Conservation (phyloP, 2,329 filamentous ascomycete genomes). For the Colletotrichum endophyticum region DNA sequence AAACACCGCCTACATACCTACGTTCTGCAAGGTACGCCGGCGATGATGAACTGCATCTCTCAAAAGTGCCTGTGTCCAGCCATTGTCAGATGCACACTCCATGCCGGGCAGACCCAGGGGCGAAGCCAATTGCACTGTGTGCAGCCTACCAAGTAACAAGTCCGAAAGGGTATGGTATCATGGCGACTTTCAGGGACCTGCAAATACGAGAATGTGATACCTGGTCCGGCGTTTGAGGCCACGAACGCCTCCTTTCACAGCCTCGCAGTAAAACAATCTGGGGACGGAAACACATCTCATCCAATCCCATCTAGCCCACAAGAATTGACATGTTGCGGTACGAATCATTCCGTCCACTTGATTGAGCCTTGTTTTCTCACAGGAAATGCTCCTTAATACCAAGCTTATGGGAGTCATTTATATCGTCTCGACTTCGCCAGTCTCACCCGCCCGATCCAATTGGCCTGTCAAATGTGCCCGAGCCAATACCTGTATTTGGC, state of each 20-base stretch:
- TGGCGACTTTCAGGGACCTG: not conserved
- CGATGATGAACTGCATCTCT: not conserved
- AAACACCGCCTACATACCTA: too few species aligned
- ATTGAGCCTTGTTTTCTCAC: not conserved
- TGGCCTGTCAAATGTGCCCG: not conserved
- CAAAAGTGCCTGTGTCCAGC: not conserved
- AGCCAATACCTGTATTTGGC: not conserved
- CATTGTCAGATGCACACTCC: not conserved
- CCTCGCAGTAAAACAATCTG: not conserved
- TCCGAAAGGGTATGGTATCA: not conserved
- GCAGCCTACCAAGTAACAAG: not conserved
- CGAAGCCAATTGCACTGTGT: not conserved
- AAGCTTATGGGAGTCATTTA: not conserved
- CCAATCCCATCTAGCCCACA: not conserved
- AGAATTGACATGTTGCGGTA: not conserved
- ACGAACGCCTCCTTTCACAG: not conserved
- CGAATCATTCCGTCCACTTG: not conserved
- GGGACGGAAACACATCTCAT: not conserved
- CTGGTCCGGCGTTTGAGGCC: not conserved
- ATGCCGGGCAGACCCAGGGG: not conserved
- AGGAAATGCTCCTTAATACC: not conserved
- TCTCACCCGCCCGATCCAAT: not conserved
- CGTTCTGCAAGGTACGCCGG: not conserved
- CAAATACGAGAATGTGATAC: not conserved
- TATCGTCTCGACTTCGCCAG: not conserved